These are phyloP conservation scores for Cyberlindnera nakhonratchasimensis DNA, from an alignment of 805 yeast species.

Conservation along the genomic window DNA sequence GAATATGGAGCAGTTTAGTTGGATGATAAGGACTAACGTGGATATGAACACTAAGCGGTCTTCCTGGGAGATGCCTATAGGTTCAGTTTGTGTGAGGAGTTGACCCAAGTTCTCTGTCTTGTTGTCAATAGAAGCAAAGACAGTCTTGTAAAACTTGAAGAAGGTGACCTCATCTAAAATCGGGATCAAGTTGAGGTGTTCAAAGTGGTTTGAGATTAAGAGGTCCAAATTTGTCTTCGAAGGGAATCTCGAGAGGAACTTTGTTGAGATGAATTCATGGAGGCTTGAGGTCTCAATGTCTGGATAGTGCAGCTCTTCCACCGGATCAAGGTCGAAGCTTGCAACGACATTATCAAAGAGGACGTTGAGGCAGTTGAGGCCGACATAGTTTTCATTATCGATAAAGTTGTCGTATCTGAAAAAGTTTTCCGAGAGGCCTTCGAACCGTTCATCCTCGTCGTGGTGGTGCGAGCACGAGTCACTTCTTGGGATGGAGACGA, in stretches of 20 bases:
- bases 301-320: slow-evolving; percentile 31
- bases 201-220: slow-evolving; percentile 27
- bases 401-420: slow-evolving; percentile 26
- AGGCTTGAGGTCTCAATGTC: slow-evolving; percentile 25
- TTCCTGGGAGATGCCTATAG: slow-evolving; percentile 24
- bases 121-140: slow-evolving; percentile 20
- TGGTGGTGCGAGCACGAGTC: neutral
- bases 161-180: slow-evolving; percentile 26
- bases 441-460: neutral
- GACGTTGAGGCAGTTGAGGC: slow-evolving; percentile 25
- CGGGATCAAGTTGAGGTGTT: slow-evolving; percentile 26
- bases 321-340: slow-evolving; percentile 18
- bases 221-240: slow-evolving; percentile 28
- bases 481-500: slow-evolving; percentile 1
- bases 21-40: slow-evolving; percentile 40
- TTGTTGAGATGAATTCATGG: slow-evolving; percentile 15
- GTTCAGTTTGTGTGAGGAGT: slow-evolving; percentile 5
- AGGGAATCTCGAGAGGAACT: slow-evolving; percentile 27
- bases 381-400: slow-evolving; percentile 24
- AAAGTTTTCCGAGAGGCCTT: slow-evolving; percentile 20
- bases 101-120: slow-evolving; percentile 17
- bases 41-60: slow-evolving; percentile 23
- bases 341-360: slow-evolving; percentile 19
- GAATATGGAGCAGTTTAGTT: slow-evolving; percentile 28
- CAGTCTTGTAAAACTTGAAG: slow-evolving; percentile 21